Conservation (phyloP, 78 protist genomes). For the Speleostelium caveatum region DNA sequence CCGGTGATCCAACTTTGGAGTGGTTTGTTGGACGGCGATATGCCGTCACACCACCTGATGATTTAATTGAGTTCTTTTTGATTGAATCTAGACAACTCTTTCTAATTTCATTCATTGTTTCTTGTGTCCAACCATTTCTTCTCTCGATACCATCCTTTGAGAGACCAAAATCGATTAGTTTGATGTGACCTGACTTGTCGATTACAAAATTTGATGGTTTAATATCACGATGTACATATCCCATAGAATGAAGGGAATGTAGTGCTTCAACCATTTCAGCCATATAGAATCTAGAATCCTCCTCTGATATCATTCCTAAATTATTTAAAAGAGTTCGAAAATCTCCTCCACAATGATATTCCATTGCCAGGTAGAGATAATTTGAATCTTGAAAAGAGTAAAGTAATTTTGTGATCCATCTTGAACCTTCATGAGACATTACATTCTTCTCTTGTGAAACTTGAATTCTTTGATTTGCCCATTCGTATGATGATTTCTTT, state of each 20-base stretch:
- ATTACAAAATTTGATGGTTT: constrained; percentile 92
- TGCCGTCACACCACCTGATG: neutral
- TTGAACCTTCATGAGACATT: constrained; percentile 35
- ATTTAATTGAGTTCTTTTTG: neutral
- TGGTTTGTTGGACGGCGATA: constrained; percentile 62
- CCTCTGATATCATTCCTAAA: constrained; percentile 76
- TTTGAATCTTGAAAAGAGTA: constrained; percentile 87
- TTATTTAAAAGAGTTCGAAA: constrained; percentile 64
- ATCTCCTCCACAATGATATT: constrained; percentile 90
- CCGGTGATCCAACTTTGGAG: constrained; percentile 92
- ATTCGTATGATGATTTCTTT: constrained; percentile 33
- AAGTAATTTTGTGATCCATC: constrained; percentile 83
- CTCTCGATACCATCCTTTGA: constrained; percentile 76
- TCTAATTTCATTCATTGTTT: constrained; percentile 46
- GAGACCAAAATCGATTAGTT: constrained; percentile 93
- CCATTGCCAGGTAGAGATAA: constrained; percentile 89
- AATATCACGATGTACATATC: constrained; percentile 93
- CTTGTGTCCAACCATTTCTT: constrained; percentile 35
- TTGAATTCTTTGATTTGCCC: constrained; percentile 67
- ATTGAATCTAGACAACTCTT: constrained; percentile 31
- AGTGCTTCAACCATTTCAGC: constrained; percentile 93
- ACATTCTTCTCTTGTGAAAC: constrained; percentile 63
- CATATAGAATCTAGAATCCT: constrained; percentile 86
- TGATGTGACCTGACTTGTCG: constrained; percentile 85
- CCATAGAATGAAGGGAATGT: constrained; percentile 86